Percentiles rank a stretch among this genome's conserved stretches.
Conservation (phyloP, 768 basidiomycete species). For the Serendipita sp. region DNA sequence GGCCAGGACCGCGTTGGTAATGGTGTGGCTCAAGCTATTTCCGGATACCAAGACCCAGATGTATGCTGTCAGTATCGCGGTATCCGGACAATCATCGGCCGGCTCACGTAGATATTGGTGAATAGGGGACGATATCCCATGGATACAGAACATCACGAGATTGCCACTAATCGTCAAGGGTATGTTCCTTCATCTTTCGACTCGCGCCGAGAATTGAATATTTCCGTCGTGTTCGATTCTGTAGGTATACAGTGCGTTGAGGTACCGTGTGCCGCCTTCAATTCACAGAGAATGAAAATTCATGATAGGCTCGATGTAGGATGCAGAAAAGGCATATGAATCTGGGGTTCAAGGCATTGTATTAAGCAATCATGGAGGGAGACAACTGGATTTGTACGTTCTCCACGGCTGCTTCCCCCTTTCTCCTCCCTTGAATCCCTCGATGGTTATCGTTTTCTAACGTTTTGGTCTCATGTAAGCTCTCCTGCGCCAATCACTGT, state of each 20-base stretch:
- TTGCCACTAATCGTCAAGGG: conserved; percentile 30
- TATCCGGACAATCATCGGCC: neutral
- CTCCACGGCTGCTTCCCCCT: neutral
- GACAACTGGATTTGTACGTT: conserved; percentile 26
- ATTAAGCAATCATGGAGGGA: conserved; percentile 81
- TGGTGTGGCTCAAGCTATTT: conserved; percentile 25
- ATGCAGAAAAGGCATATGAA: conserved; percentile 71
- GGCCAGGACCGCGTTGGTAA: conserved; percentile 8
- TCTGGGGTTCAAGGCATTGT: conserved; percentile 78
- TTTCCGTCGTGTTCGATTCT: neutral
- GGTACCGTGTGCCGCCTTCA: conserved; percentile 15
- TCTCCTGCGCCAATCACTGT: conserved; percentile 30
- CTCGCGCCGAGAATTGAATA: neutral
- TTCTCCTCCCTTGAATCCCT: neutral
- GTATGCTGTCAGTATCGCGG: conserved; percentile 20
- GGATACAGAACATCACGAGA: conserved; percentile 23
- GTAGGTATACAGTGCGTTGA: conserved; percentile 28
- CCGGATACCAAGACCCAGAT: conserved; percentile 34
- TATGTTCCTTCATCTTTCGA: neutral
- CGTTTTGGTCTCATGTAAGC: conserved; percentile 7
- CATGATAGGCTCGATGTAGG: conserved; percentile 23
- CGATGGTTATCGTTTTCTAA: neutral
- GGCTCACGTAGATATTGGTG: neutral
- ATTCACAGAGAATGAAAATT: too few species aligned
- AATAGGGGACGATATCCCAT: conserved; percentile 49